These are phyloP conservation scores for Colletotrichum costaricense DNA, from an alignment of 2,329 filamentous ascomycete genomes.

Conservation along the genomic window DNA sequence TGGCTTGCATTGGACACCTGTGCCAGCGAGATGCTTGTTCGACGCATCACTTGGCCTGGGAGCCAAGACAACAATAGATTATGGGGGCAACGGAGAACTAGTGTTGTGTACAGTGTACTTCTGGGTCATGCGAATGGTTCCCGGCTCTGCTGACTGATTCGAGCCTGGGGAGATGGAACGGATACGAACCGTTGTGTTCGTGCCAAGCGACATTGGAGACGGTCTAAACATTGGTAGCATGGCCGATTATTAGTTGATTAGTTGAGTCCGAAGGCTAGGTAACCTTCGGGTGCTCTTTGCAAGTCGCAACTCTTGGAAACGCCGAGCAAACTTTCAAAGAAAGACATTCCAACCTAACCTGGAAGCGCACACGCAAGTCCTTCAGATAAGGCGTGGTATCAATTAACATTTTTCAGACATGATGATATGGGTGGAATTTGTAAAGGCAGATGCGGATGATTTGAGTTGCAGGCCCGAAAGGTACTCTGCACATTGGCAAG, in stretches of 20 bases:
- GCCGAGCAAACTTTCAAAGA: conserved; percentile 11
- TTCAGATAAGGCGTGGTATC: background rate
- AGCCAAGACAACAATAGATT: conserved; percentile 10
- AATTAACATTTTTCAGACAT: background rate
- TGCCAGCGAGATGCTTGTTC: conserved; percentile 31
- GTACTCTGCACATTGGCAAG: background rate
- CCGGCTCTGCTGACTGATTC: conserved; percentile 23
- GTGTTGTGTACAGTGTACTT: background rate
- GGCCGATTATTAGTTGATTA: background rate
- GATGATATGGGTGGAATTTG: background rate
- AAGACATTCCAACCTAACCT: background rate
- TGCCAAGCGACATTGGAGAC: background rate
- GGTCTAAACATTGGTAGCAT: background rate
- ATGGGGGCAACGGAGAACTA: background rate
- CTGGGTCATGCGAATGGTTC: background rate
- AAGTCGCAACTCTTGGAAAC: conserved; percentile 5
- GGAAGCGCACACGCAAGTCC: background rate
- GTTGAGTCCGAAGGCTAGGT: background rate
- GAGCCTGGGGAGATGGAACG: conserved; percentile 2
- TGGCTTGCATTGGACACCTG: conserved; percentile 19
- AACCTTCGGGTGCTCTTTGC: background rate
- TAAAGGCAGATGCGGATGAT: background rate
- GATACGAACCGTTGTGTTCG: background rate
- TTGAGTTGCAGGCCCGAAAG: background rate
- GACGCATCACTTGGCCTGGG: conserved; percentile 11